These are phyloP conservation scores for Pichia cactophila DNA, from an alignment of 1,139 yeast genomes.

Conservation along the genomic window DNA sequence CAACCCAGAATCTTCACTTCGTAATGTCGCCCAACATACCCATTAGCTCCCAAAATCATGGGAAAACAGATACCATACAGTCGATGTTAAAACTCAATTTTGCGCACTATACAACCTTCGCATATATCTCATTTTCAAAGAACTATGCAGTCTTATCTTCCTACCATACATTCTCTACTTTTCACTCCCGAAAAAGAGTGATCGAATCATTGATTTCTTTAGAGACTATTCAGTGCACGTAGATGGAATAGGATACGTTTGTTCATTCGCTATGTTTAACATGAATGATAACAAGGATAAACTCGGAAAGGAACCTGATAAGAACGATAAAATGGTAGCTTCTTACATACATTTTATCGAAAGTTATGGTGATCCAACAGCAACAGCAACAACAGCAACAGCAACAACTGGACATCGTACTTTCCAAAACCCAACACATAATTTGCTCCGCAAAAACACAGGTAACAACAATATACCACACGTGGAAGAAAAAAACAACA, in stretches of 20 bases:
- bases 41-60: conserved; percentile 85
- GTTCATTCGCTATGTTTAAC: conserved; percentile 89
- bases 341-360: conserved; percentile 83
- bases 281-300: conserved; percentile 51
- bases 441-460: background rate
- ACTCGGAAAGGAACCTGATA: conserved; percentile 27
- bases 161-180: conserved; percentile 88
- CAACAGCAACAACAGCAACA: background rate
- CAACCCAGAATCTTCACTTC: conserved; percentile 82
- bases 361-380: conserved; percentile 46
- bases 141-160: conserved; percentile 68
- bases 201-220: conserved; percentile 78
- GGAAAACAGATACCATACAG: conserved; percentile 80
- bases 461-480: conserved; percentile 13
- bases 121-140: conserved; percentile 65
- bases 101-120: conserved; percentile 70
- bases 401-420: background rate
- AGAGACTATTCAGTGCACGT: conserved; percentile 84
- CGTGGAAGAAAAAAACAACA: conserved; percentile 10
- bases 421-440: conserved; percentile 10
- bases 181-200: conserved; percentile 64
- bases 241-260: conserved; percentile 91
- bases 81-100: conserved; percentile 75
- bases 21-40: conserved; percentile 75
- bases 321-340: conserved; percentile 86